Evolutionary conservation across 257 asterid genomes (phyloP).

Genomic region (Galeopsis tetrahit): DNA sequence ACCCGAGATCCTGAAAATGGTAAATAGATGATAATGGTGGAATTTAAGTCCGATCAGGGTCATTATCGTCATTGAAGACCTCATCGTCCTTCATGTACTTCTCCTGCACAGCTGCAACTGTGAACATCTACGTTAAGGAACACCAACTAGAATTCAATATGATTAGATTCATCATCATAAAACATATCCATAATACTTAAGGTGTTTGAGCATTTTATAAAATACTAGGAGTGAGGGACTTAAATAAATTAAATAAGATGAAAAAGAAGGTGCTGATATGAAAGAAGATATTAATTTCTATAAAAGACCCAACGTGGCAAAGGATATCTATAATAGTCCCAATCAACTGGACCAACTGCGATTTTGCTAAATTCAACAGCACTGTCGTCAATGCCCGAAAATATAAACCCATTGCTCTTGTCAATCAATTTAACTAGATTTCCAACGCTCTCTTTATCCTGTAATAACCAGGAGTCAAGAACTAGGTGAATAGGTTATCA

Average conservation of each 20-base stretch:
- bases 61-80: conserved; percentile 36
- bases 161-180: background rate
- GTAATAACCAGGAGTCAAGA: conserved; percentile 35
- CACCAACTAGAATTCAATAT: conserved; percentile 23
- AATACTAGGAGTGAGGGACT: background rate
- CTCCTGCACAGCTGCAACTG: conserved; percentile 99
- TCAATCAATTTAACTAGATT: conserved; percentile 86
- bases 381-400: conserved; percentile 81
- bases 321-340: conserved; percentile 99
- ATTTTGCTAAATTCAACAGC: conserved; percentile 94
- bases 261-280: background rate
- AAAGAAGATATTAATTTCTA: background rate
- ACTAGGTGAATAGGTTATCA: conserved; percentile 21
- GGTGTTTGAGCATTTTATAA: background rate
- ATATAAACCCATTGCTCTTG: conserved; percentile 93
- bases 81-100: conserved; percentile 90
- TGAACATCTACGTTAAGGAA: conserved; percentile 63
- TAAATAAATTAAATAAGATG: background rate
- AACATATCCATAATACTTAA: background rate
- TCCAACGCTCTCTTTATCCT: conserved; percentile 97
- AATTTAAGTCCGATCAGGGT: conserved; percentile 33
- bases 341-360: conserved; percentile 83
- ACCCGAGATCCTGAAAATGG: conserved; percentile 1
- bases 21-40: background rate
- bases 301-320: conserved; percentile 24